phyloP scores from a whole-genome alignment of 2,329 filamentous ascomycete genomes.

The Hypoxylon sp. region DNA sequence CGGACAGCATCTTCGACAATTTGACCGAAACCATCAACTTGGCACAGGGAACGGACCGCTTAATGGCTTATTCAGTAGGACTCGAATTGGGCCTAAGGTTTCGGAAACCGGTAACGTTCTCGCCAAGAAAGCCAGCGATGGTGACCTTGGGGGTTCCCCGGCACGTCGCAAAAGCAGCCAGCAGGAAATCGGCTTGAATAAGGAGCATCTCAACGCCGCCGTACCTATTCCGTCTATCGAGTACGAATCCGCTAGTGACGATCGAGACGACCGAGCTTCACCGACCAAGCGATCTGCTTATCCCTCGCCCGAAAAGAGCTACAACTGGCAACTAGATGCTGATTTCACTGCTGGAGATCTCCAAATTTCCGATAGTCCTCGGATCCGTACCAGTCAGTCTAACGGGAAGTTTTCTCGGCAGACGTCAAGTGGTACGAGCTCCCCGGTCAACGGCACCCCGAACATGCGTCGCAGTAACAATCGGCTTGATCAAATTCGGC shows the following conservation, averaged over 20 bases:
- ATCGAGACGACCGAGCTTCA: conserved; percentile 47
- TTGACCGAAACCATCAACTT: conserved; percentile 53
- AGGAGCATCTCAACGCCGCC: conserved; percentile 27
- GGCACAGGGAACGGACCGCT: conserved; percentile 45
- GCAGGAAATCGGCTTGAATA: conserved; percentile 38
- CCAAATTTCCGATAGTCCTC: conserved; percentile 70
- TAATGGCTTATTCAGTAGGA: conserved; percentile 57
- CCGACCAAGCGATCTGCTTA: conserved; percentile 36
- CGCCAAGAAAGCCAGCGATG: conserved; percentile 56
- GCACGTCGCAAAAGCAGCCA: conserved; percentile 44
- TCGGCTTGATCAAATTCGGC: conserved; percentile 56
- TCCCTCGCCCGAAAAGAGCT: conserved; percentile 66
- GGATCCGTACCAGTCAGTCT: conserved; percentile 59
- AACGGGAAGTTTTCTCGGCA: conserved; percentile 43
- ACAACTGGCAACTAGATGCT: conserved; percentile 69
- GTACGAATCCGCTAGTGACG: conserved; percentile 45
- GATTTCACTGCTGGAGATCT: conserved; percentile 72
- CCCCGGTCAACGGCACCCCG: conserved; percentile 29
- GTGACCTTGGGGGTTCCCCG: conserved; percentile 52
- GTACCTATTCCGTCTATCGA: conserved; percentile 51
- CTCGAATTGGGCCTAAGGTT: conserved; percentile 55
- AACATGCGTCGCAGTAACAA: conserved; percentile 54
- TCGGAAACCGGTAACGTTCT: conserved; percentile 57
- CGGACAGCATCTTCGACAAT: conserved; percentile 51
- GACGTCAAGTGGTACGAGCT: conserved; percentile 19